These are phyloP conservation scores for Nakazawaea wyomingensis DNA, from an alignment of 805 yeast species.

Conservation along the genomic window DNA sequence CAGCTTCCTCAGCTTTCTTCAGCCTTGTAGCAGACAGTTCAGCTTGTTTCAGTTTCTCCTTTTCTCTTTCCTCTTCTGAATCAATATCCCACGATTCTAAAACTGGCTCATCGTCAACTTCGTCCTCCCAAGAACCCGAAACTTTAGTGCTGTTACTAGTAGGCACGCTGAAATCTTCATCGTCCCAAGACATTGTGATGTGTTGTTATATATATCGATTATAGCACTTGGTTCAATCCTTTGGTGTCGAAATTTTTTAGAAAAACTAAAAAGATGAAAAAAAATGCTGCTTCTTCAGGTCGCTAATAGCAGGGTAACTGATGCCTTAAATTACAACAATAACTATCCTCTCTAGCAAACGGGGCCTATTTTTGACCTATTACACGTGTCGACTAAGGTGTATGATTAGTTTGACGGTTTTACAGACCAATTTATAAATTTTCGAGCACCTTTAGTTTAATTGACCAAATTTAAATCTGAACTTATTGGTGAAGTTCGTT, in stretches of 20 bases:
- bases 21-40: constrained; percentile 35
- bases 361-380: no score
- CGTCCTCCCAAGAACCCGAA: constrained; percentile 79
- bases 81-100: constrained; percentile 88
- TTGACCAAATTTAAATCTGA: no score
- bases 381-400: no score
- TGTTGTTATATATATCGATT: background rate
- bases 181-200: constrained; percentile 42
- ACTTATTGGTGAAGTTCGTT: background rate
- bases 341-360: no score
- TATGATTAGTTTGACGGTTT: no score
- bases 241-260: no score
- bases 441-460: no score
- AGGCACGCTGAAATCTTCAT: constrained; percentile 82
- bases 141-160: constrained; percentile 43
- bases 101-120: constrained; percentile 68
- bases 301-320: constrained; percentile 5
- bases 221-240: no score
- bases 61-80: constrained; percentile 59
- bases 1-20: constrained; percentile 42
- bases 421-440: no score
- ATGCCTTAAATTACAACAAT: no score
- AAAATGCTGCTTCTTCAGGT: no score
- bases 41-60: constrained; percentile 28
- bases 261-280: no score